Percentiles rank a stretch among this genome's conserved stretches.
Conservation (phyloP, 1,284 basidiomycete genomes). For the Ganoderma multipileum region DNA sequence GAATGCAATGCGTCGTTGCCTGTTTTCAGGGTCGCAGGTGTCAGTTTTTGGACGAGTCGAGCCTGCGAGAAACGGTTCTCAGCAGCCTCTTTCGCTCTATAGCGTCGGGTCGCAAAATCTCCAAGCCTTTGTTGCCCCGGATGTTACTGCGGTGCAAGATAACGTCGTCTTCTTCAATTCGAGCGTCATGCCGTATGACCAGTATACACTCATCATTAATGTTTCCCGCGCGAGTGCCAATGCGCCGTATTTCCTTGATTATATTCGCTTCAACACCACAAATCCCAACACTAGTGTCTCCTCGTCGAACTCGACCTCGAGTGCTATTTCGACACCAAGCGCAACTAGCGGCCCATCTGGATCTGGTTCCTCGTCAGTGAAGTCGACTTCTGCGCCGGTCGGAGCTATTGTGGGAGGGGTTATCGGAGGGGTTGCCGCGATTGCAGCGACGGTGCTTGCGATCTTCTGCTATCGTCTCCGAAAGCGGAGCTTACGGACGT, state of each 20-base stretch:
- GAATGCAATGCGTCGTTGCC: too few species aligned
- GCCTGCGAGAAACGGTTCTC: slow-evolving; percentile 7
- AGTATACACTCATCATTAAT: slow-evolving; percentile 23
- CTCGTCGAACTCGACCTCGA: neutral
- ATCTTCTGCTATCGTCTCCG: slow-evolving; percentile 15
- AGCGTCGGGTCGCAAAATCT: slow-evolving; percentile 14
- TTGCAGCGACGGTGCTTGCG: slow-evolving; percentile 13
- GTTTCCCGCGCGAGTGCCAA: slow-evolving; percentile 12
- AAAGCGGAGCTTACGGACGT: neutral
- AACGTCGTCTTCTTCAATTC: slow-evolving; percentile 26
- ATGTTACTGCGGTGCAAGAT: slow-evolving; percentile 10
- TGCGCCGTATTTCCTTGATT: slow-evolving; percentile 23
- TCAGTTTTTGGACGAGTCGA: slow-evolving; percentile 21
- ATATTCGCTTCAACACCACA: slow-evolving; percentile 21
- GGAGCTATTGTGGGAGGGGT: slow-evolving; percentile 18
- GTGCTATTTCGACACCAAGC: neutral
- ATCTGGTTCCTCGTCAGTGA: neutral
- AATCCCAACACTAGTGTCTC: slow-evolving; percentile 3
- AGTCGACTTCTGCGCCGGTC: neutral
- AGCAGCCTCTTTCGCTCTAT: slow-evolving; percentile 22
- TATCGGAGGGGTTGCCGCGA: slow-evolving; percentile 14
- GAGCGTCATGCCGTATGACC: slow-evolving; percentile 19
- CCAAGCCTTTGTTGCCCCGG: slow-evolving; percentile 15
- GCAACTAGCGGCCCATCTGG: neutral
- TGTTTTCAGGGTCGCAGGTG: slow-evolving; percentile 20